Evolutionary conservation across 345 rosid genomes (phyloP).

Genomic region (Arabidopsis arenosa): DNA sequence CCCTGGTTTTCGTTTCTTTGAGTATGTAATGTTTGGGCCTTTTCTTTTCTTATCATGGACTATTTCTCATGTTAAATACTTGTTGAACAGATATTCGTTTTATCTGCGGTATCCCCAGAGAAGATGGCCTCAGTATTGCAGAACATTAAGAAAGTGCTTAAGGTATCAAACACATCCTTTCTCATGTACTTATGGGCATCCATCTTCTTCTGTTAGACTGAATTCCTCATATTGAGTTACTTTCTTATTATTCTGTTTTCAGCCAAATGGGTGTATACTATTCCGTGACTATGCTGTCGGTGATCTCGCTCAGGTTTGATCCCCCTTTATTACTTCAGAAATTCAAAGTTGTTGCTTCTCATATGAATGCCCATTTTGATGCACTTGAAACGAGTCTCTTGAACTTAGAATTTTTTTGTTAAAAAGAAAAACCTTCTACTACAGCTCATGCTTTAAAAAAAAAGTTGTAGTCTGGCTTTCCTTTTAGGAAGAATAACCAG

Average conservation of each 20-base stretch:
- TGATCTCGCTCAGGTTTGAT: conserved; percentile 90
- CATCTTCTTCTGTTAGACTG: not conserved
- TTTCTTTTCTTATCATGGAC: not conserved
- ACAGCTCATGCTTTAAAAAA: conserved; percentile 7
- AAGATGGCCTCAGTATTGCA: conserved; percentile 81
- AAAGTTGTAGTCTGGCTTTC: not conserved
- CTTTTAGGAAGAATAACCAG: not conserved
- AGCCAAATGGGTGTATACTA: conserved; percentile 81
- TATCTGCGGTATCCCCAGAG: conserved; percentile 95
- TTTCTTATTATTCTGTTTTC: conserved; percentile 37
- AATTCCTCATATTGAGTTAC: not conserved
- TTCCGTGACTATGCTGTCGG: conserved; percentile 91
- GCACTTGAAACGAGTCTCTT: not conserved
- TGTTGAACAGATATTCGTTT: conserved; percentile 86
- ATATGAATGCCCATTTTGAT: not conserved
- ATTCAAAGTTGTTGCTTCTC: not conserved
- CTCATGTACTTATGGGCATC: not conserved
- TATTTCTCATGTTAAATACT: conserved; percentile 43
- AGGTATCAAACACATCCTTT: conserved; percentile 52
- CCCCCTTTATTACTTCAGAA: not conserved
- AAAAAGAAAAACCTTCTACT: not conserved
- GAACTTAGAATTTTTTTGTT: no score
- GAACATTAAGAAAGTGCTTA: conserved; percentile 73
- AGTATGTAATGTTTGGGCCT: conserved; percentile 21
- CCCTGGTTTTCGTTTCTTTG: not conserved